Conservation (phyloP, 768 basidiomycete species). For the Daedalea quercina region DNA sequence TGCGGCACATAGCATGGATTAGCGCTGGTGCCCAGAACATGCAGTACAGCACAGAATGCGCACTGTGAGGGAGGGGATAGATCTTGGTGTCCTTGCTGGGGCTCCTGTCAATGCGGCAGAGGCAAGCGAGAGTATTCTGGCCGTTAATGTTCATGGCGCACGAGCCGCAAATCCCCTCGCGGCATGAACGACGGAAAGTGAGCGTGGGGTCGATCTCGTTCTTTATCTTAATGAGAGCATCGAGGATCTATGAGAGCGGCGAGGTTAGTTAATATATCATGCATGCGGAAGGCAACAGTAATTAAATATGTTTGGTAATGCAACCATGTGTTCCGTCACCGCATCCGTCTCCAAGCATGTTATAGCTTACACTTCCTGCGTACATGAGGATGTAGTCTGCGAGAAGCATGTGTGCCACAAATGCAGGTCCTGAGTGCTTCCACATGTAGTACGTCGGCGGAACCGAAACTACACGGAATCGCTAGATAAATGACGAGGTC, state of each 20-base stretch:
- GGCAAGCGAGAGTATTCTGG: constrained; percentile 94
- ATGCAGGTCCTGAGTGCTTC: too few relatives aligned
- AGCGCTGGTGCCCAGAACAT: neutral
- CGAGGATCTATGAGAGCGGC: constrained; percentile 51
- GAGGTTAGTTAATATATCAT: neutral
- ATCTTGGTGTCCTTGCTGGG: constrained; percentile 74
- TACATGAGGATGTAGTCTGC: too few relatives aligned
- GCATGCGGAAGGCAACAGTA: too few relatives aligned
- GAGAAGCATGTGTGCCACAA: too few relatives aligned
- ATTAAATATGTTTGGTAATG: too few relatives aligned
- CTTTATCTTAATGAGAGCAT: constrained; percentile 98
- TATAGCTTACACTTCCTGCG: too few relatives aligned
- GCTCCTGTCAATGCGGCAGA: constrained; percentile 89
- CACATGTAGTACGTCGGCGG: too few relatives aligned
- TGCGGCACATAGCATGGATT: constrained; percentile 29
- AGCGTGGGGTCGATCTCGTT: constrained; percentile 96
- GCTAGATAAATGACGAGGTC: too few relatives aligned
- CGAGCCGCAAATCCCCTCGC: constrained; percentile 95
- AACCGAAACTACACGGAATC: too few relatives aligned
- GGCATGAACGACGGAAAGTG: constrained; percentile 89
- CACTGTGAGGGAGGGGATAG: constrained; percentile 96
- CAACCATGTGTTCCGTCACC: too few relatives aligned
- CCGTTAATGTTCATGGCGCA: constrained; percentile 99
- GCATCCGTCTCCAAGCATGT: neutral
- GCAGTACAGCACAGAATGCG: constrained; percentile 23